Base-by-base conservation (phyloP, 176 grass and related monocot genomes). In the Cenchrus purpureus region DNA sequence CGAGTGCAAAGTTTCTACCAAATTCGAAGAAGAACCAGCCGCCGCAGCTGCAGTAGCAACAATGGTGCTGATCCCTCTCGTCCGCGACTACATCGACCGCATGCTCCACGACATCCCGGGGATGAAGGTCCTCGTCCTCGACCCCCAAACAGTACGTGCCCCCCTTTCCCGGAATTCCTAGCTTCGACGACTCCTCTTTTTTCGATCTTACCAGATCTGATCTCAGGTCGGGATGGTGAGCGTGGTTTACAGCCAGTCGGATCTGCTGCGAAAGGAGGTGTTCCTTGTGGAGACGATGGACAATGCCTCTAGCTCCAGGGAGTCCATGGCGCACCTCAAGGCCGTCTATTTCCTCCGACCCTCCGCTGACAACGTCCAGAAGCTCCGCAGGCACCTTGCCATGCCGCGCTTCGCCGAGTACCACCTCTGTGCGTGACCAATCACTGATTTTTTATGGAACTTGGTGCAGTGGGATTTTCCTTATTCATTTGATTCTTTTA, bases 61-160 rank as follows among this genome's bases (percentile, higher is more conserved):
- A 73, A 98, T 98, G 96, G 83, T 84, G 66, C 86, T 98, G 56
- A 93, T 95, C 63, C 65, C 88, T 65, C 79, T 95, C 54, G 88
- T 95, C 77, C 84, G 93, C 16, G 96, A 98, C 80, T 98, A 95
- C 93, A 92, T 98, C 77, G 93, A 92, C 55, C 91, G 93, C 67
- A 95, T 98, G 97, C 88, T 98, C 56, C 93, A 98, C 29, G 97
- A 98, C 74, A 95, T 98, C 88, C 79, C 89, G 34, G 91, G 93
- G 83, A 98, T 98, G 97, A 95, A 98, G 67, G 86, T 98, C 86
- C 93, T 98, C 84, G 82, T 98, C 88, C 87, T 98, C 80, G 97
- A 98, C 79, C 79, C 90, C 64, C 68, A 86, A 11, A 98, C 88
- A 65, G 93, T 98, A 94, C 31, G 76, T 87, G 65, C 51, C 51